phyloP scores from a whole-genome alignment of 331 rosid species.

The Acacia concinna region DNA sequence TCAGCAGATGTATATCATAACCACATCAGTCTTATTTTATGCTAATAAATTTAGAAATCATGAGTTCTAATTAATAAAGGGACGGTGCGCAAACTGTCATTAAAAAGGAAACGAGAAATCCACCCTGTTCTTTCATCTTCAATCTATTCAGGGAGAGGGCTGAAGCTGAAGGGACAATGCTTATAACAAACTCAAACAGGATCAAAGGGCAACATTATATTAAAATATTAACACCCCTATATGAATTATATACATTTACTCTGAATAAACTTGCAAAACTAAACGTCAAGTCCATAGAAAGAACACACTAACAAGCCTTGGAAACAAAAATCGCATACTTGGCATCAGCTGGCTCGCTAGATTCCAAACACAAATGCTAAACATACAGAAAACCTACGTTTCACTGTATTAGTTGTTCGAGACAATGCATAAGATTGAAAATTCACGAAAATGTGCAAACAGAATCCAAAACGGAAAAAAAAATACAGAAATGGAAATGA shows the following conservation, averaged over 20 bases:
- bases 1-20: background rate
- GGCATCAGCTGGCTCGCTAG: background rate
- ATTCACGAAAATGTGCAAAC: background rate
- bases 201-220: background rate
- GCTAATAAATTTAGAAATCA: background rate
- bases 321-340: background rate
- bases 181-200: background rate
- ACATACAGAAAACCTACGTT: background rate
- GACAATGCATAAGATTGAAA: background rate
- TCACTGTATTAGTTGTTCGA: background rate
- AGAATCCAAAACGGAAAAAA: background rate
- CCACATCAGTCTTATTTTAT: background rate
- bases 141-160: background rate
- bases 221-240: background rate
- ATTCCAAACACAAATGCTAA: background rate
- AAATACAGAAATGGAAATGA: background rate
- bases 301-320: no score
- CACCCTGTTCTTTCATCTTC: background rate
- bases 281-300: background rate
- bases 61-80: background rate
- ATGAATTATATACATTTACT: background rate
- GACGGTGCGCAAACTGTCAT: background rate
- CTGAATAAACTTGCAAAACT: background rate
- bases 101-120: background rate
- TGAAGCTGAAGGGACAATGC: background rate